These are phyloP conservation scores for Paraphaeosphaeria sporulosa DNA, from an alignment of 2,329 filamentous ascomycete species.

Conservation along the genomic window DNA sequence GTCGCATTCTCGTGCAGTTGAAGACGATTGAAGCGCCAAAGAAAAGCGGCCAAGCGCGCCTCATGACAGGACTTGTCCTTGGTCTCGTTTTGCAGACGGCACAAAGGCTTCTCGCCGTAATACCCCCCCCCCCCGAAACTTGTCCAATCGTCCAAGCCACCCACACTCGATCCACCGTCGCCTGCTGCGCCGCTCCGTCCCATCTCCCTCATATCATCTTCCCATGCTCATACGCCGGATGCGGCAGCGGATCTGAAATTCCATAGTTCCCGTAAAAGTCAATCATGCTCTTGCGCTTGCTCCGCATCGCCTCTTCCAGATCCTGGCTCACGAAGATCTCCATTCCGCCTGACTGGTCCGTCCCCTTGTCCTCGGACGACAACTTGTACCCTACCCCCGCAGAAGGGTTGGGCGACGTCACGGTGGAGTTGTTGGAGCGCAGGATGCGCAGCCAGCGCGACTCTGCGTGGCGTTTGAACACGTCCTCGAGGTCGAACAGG, in stretches of 20 bases:
- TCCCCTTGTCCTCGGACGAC: constrained; percentile 40
- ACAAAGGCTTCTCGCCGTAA: too few relatives aligned
- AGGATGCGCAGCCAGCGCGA: constrained; percentile 40
- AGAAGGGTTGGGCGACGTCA: constrained; percentile 28
- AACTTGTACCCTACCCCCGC: constrained; percentile 47
- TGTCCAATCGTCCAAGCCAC: too few relatives aligned
- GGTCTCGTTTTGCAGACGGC: too few relatives aligned
- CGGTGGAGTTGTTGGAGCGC: constrained; percentile 29
- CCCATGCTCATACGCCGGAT: constrained; percentile 39
- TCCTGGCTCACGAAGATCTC: constrained; percentile 45
- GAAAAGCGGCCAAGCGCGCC: too few relatives aligned
- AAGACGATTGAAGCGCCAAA: too few relatives aligned
- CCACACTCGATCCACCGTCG: background rate
- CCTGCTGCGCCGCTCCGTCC: background rate
- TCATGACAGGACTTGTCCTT: too few relatives aligned
- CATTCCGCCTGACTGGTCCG: constrained; percentile 46
- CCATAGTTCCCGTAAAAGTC: constrained; percentile 48
- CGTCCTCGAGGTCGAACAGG: constrained; percentile 45
- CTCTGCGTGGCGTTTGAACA: constrained; percentile 44
- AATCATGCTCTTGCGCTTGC: constrained; percentile 37
- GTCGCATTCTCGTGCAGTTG: too few relatives aligned
- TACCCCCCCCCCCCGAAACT: too few relatives aligned
- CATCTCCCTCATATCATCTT: constrained; percentile 36
- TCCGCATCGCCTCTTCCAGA: constrained; percentile 42
- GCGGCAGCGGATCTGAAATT: constrained; percentile 43